Conservation (phyloP, 2,329 filamentous ascomycete species). For the Fusarium agapanthi region DNA sequence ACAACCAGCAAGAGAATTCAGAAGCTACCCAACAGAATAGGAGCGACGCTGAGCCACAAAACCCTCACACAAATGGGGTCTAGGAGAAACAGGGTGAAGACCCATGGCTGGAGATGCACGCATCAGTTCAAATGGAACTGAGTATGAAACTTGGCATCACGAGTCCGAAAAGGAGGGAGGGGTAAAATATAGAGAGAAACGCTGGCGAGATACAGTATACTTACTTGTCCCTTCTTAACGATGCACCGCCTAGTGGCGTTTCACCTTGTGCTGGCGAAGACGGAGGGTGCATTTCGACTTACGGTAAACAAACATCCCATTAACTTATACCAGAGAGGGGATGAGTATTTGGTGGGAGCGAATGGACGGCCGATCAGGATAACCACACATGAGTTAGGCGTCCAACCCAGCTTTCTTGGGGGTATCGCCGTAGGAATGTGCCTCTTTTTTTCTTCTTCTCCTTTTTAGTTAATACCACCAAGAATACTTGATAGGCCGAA, state of each 20-base stretch:
- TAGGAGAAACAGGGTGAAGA: slow-evolving; percentile 20
- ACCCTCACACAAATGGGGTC: slow-evolving; percentile 50
- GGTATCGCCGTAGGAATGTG: neutral
- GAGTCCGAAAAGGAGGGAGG: neutral
- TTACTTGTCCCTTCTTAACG: slow-evolving; percentile 24
- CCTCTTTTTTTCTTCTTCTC: slow-evolving; percentile 2
- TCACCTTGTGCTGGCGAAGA: slow-evolving; percentile 21
- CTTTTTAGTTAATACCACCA: slow-evolving; percentile 33
- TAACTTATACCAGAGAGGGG: slow-evolving; percentile 38
- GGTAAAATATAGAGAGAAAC: neutral
- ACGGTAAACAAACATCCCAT: slow-evolving; percentile 40
- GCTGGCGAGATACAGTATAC: slow-evolving; percentile 1
- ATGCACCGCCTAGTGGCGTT: slow-evolving; percentile 31
- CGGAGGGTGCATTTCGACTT: slow-evolving; percentile 18
- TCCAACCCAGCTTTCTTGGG: slow-evolving; percentile 9
- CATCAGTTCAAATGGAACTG: slow-evolving; percentile 20
- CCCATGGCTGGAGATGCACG: slow-evolving; percentile 20
- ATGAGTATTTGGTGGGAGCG: neutral
- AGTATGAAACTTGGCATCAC: slow-evolving; percentile 8
- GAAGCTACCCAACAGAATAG: slow-evolving; percentile 48
- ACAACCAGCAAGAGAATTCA: slow-evolving; percentile 40
- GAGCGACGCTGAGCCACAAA: slow-evolving; percentile 43
- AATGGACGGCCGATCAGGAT: slow-evolving; percentile 21
- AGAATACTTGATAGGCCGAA: slow-evolving; percentile 4
- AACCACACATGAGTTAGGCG: slow-evolving; percentile 5